Conservation (phyloP, 768 basidiomycete species). For the Cystobasidium ongulense region DNA sequence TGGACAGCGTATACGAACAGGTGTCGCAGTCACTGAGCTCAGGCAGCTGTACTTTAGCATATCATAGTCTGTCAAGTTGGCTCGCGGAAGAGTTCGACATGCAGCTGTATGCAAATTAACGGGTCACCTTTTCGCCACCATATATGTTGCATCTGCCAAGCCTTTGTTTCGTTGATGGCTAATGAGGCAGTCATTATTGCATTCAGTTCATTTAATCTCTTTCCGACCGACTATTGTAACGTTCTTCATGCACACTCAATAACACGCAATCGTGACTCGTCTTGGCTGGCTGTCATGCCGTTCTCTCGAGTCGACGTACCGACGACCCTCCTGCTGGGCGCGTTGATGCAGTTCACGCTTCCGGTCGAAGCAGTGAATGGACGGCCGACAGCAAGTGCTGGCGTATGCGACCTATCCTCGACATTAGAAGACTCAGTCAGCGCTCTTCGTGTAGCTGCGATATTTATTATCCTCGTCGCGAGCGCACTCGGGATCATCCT, state of each 20-base stretch:
- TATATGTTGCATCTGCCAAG: background rate
- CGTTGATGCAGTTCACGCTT: background rate
- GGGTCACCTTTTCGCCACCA: background rate
- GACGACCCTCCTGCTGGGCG: background rate
- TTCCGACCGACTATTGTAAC: too few relatives aligned
- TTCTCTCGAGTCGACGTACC: background rate
- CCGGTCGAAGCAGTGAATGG: constrained; percentile 1
- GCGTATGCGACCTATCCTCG: background rate
- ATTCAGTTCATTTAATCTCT: background rate
- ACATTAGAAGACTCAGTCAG: background rate
- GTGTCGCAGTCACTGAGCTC: too few relatives aligned
- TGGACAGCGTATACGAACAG: too few relatives aligned
- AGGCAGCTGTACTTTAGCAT: too few relatives aligned
- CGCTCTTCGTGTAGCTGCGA: background rate
- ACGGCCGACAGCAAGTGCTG: background rate
- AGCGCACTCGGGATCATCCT: background rate
- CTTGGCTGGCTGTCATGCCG: background rate
- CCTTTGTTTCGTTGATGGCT: too few relatives aligned
- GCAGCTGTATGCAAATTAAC: too few relatives aligned
- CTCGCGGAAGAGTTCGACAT: too few relatives aligned
- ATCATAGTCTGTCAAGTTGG: too few relatives aligned
- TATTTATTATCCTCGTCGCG: background rate
- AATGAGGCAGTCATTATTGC: too few relatives aligned
- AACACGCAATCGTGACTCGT: too few relatives aligned
- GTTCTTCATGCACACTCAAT: too few relatives aligned